Percentiles rank a stretch among this genome's conserved stretches.
Conservation (phyloP, 441 rosid species). For the Erodium moschatum region DNA sequence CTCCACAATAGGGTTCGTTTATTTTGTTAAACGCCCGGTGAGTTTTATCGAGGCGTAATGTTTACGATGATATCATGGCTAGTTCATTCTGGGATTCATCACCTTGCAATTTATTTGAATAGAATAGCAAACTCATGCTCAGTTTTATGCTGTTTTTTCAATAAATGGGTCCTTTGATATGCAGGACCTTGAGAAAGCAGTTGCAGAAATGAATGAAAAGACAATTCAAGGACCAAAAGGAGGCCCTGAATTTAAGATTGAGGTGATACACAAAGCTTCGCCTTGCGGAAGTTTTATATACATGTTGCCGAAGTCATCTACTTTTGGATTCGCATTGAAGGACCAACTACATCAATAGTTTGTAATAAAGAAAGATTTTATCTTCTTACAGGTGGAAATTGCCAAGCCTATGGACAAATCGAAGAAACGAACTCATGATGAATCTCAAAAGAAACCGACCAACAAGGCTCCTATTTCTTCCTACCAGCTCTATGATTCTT, state of each 20-base stretch:
- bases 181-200: slow-evolving; percentile 7
- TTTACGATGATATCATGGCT: neutral
- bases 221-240: slow-evolving; percentile 12
- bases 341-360: neutral
- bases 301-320: neutral
- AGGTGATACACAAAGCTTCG: neutral
- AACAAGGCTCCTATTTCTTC: neutral
- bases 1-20: slow-evolving; percentile 6
- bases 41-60: neutral
- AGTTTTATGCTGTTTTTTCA: slow-evolving; percentile 4
- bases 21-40: slow-evolving; percentile 8
- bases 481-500: neutral
- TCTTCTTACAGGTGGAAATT: slow-evolving; percentile 12
- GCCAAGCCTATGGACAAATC: slow-evolving; percentile 13
- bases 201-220: slow-evolving; percentile 10
- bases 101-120: neutral
- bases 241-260: slow-evolving; percentile 9
- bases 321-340: neutral
- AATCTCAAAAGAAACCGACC: slow-evolving; percentile 7
- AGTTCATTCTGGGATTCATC: neutral
- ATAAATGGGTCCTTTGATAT: neutral
- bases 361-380: slow-evolving; percentile 1
- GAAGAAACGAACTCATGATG: slow-evolving; percentile 13
- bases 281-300: neutral
- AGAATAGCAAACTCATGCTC: neutral